Percentiles rank a stretch among this genome's conserved stretches.
Conservation (phyloP, 306 rosid species). For the Dryas drummondii region DNA sequence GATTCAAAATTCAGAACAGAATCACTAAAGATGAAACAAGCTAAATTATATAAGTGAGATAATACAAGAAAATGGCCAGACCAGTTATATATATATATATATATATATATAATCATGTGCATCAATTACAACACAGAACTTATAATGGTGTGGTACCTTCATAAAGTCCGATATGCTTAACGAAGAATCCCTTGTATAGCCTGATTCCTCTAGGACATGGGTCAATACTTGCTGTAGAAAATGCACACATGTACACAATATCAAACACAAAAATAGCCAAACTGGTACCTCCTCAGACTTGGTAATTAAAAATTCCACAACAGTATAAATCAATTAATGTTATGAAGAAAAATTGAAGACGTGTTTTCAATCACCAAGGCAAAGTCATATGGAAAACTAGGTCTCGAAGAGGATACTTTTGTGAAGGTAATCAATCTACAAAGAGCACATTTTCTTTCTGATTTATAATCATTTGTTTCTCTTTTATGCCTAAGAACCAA, state of each 20-base stretch:
- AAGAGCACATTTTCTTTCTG: neutral
- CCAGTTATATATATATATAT: neutral
- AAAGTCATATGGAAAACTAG: neutral
- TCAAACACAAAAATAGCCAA: neutral
- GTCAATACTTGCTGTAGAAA: conserved; percentile 59
- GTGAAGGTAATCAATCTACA: neutral
- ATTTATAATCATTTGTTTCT: neutral
- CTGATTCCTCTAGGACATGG: conserved; percentile 79
- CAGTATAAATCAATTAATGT: neutral
- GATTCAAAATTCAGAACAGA: neutral
- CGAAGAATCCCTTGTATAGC: conserved; percentile 57
- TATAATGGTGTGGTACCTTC: conserved; percentile 47
- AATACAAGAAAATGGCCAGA: conserved; percentile 5
- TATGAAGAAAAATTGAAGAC: neutral
- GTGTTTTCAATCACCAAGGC: neutral
- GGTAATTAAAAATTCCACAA: neutral
- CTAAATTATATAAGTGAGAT: conserved; percentile 6
- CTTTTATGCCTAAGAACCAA: neutral
- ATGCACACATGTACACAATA: neutral
- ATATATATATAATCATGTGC: neutral
- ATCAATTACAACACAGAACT: conserved; percentile 13
- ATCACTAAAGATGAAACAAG: neutral
- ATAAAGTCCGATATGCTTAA: conserved; percentile 61
- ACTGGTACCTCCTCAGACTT: neutral
- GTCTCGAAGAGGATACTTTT: neutral